These are phyloP conservation scores for Neurospora sp. DNA, from an alignment of 495 filamentous ascomycete genomes.

Conservation along the genomic window DNA sequence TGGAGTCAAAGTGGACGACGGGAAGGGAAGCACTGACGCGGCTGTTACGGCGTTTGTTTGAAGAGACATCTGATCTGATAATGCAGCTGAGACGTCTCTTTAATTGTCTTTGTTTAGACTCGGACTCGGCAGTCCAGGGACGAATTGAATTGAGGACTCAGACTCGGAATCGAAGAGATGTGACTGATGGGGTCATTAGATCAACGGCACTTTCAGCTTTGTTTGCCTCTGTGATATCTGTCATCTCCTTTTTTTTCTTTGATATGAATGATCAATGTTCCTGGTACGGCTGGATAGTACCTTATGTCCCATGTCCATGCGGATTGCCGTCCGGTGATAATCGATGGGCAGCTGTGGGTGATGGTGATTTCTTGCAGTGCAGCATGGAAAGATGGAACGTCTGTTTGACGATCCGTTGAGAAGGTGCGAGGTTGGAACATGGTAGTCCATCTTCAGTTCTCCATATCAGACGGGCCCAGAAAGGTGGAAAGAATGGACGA, in stretches of 20 bases:
- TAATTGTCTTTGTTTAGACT: neutral
- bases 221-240: neutral
- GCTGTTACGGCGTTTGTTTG: neutral
- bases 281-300: neutral
- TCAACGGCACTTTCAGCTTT: neutral
- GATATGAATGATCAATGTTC: neutral
- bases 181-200: neutral
- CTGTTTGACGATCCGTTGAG: neutral
- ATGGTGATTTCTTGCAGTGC: neutral
- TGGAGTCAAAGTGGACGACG: neutral
- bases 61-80: neutral
- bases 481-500: neutral
- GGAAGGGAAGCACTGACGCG: neutral
- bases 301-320: neutral
- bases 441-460: neutral
- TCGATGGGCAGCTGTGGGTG: neutral
- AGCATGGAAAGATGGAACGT: neutral
- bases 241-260: neutral
- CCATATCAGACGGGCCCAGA: neutral
- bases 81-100: neutral
- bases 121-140: neutral
- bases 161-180: neutral
- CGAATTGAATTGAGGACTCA: neutral
- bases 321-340: neutral
- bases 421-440: neutral